Conservation (phyloP, 2,329 filamentous ascomycete species). For the Pseudocercospora vitis region DNA sequence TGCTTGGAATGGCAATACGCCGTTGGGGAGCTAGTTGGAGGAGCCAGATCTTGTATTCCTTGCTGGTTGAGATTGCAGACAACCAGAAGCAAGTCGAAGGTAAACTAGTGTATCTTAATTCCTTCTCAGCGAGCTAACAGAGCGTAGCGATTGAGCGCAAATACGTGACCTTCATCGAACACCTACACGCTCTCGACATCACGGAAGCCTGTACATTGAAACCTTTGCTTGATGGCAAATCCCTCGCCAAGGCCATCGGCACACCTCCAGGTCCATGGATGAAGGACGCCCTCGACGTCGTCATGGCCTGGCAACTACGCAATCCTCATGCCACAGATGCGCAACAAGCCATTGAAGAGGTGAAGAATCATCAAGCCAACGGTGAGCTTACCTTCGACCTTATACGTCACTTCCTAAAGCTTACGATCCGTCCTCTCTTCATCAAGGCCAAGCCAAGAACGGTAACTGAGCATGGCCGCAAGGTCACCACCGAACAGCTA, state of each 20-base stretch:
- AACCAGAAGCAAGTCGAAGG: conserved; percentile 42
- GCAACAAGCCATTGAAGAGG: conserved; percentile 47
- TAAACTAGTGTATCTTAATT: conserved; percentile 17
- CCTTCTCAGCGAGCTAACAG: conserved; percentile 12
- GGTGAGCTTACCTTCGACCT: conserved; percentile 54
- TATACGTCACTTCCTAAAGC: conserved; percentile 58
- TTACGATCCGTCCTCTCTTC: conserved; percentile 68
- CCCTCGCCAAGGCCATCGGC: conserved; percentile 66
- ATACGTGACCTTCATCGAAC: conserved; percentile 56
- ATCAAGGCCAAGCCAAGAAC: conserved; percentile 54
- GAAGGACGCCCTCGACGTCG: conserved; percentile 72
- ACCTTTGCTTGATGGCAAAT: conserved; percentile 67
- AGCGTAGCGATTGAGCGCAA: conserved; percentile 47
- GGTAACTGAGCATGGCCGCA: conserved; percentile 60
- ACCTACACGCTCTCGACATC: conserved; percentile 53
- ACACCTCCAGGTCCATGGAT: conserved; percentile 81
- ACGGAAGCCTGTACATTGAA: conserved; percentile 51
- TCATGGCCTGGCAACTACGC: conserved; percentile 84
- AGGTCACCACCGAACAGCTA: conserved; percentile 48
- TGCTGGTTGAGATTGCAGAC: conserved; percentile 62
- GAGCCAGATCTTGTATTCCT: conserved; percentile 66
- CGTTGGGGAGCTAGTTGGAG: conserved; percentile 73
- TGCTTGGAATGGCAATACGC: conserved; percentile 72
- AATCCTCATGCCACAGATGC: conserved; percentile 67
- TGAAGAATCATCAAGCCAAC: conserved; percentile 40